These are phyloP conservation scores for Metschnikowia baotianmanensis DNA, from an alignment of 805 yeast genomes.

Conservation along the genomic window DNA sequence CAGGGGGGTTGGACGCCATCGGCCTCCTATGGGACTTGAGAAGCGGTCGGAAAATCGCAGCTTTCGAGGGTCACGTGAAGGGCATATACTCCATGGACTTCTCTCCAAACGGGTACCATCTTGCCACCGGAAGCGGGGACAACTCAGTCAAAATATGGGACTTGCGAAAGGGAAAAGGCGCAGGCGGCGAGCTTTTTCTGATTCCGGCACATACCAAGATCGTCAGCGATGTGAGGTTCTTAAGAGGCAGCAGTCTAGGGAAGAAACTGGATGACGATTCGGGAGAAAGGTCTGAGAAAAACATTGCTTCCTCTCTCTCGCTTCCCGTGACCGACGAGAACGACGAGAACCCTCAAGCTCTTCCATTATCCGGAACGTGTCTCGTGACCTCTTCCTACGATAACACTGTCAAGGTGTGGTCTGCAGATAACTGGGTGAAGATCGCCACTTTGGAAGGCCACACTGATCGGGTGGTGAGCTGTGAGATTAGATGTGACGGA, in stretches of 20 bases:
- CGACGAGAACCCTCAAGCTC: conserved; percentile 27
- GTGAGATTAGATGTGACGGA: conserved; percentile 51
- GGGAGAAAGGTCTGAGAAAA: no score
- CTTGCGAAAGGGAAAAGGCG: conserved; percentile 50
- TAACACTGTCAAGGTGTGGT: conserved; percentile 56
- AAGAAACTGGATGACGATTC: no score
- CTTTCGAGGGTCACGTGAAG: conserved; percentile 64
- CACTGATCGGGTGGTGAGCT: conserved; percentile 68
- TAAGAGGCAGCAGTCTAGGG: conserved; percentile 26
- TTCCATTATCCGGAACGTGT: conserved; percentile 42
- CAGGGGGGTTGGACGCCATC: conserved; percentile 76
- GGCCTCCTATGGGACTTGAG: conserved; percentile 85
- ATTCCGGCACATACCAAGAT: conserved; percentile 76
- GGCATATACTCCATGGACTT: conserved; percentile 73
- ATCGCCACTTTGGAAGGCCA: conserved; percentile 52
- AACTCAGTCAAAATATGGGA: conserved; percentile 85
- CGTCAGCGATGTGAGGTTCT: conserved; percentile 63
- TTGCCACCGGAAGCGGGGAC: conserved; percentile 86
- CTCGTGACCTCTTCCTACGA: conserved; percentile 72
- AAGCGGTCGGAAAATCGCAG: conserved; percentile 61
- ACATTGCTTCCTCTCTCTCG: no score
- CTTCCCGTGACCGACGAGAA: conserved; percentile 29
- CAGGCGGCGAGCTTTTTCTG: conserved; percentile 39
- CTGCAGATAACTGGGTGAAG: conserved; percentile 67
- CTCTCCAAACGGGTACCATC: conserved; percentile 69